Evolutionary conservation across 2,329 filamentous ascomycete species (phyloP), one percentile per base, ranked within the genome.

Genomic region (Aspergillus fischeri): DNA sequence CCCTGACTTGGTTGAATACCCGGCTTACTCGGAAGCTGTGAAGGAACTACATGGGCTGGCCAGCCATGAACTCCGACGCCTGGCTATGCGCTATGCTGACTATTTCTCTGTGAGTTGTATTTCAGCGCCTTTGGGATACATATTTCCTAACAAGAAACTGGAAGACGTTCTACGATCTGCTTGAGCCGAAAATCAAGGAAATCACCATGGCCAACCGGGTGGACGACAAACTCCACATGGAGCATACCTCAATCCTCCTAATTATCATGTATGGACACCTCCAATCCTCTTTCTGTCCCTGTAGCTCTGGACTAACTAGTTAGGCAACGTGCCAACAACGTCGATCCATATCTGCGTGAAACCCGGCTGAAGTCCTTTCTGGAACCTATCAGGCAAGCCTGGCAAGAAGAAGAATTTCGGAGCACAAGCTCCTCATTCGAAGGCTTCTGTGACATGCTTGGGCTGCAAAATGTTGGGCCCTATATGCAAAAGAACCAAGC

Each of bases 61-160:
- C 66, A 91, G 92, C 73, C 83, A 91, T 55, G 93, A 99, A 73
- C 81, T 97, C 58, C 92, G 96, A 67, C 85, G 92, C 56, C 80
- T 99, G 44, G 93, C 93, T 6, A 86, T 90, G 60, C 91, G 92
- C 66, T 96, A 97, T 82, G 89, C 94, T 0, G 90, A 97, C 71
- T 89, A 96, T 69, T 86, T 99, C 60, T 81, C 94, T 66, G 84
- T 89, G 76, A 76, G 81, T 58, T 25, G 2, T 11, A 35, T 11
- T 28, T 5, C 14, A 27, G n/a, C n/a, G 32, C 21, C n/a, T 20
- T 49, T 32, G 2, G 14, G 20, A 4, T 48, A 10, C 32, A 24
- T 14, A 3, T 54, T 38, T 38, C 2, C 67, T 67, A 51, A 66
- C 45, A 53, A 64, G 73, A 56, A 76, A 35, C 7, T 3, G 44